Evolutionary conservation across 2,329 filamentous ascomycete genomes (phyloP), one percentile per base, ranked within the genome.

Genomic region (Grosmannia clavigera): DNA sequence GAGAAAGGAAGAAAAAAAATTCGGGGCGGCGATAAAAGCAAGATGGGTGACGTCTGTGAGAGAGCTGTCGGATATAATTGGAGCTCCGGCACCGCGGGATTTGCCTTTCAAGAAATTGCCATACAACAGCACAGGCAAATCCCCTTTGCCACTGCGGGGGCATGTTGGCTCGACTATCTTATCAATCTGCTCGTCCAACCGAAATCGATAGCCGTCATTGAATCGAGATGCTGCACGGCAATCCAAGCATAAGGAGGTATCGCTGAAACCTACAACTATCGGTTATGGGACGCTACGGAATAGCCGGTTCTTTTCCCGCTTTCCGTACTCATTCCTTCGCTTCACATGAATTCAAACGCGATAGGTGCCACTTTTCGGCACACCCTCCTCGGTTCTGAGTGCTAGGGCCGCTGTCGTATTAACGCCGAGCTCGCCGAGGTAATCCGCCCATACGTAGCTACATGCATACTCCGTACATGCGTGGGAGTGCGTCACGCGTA

Each of bases 1-100:
- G 50, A 61, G 57, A 61, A 59, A 29, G 53, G 19, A 58, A 51
- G 31, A 59, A 57, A 57, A 58, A 62, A 60, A 58, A 31, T 40
- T 60, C 48, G 59, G 61, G 52, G 54, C 59, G 61, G 61, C 59
- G 48, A 60, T 58, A 57, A 52, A 40, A 27, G 38, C 38, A 31
- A 40, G 54, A 46, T 43, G 35, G 35, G 55, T 57, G 55, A 57
- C 55, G 55, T 35, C 52, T 57, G 31, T 48, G 29, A 57, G 27
- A 55, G 22, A 25, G 16, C 9, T n/a, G 52, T 59, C 58, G 58
- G 58, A 54, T 54, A 54, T 60, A 60, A 55, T 56, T 60, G 53
- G 52, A 55, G 58, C 55, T 57, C 55, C 40, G 56, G 46, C 3
- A 35, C 56, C 56, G 56, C 56, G 56, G 56, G n/a, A 33, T 57